A percentile compares a stretch with the other conserved stretches of the same genome.
Evolutionary conservation across 2,329 filamentous ascomycete genomes (phyloP).

Genomic region (Cladosporium sp.): DNA sequence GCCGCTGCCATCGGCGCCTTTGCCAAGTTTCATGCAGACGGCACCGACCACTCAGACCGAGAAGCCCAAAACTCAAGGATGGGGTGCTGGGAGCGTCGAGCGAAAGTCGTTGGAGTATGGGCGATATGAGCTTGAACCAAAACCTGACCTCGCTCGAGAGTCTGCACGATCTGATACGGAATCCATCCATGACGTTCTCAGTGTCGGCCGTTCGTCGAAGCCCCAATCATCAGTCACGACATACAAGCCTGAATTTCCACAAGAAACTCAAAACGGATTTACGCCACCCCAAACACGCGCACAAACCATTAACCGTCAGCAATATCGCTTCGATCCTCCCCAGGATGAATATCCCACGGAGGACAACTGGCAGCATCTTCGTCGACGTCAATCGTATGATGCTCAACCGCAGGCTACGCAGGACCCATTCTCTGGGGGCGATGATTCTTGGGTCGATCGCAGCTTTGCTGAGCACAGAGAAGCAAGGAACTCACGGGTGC

Average conservation of each 20-base stretch:
- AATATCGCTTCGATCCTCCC: neutral
- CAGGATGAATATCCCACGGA: neutral
- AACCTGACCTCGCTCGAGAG: neutral
- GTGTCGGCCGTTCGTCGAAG: neutral
- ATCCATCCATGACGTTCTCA: constrained; percentile 3
- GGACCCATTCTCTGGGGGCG: neutral
- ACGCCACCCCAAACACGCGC: neutral
- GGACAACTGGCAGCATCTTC: constrained; percentile 25
- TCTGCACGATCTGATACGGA: neutral
- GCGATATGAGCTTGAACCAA: neutral
- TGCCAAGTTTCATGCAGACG: constrained; percentile 8
- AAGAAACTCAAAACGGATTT: neutral
- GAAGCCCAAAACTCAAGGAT: neutral
- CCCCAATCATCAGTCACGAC: neutral
- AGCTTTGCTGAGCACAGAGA: constrained; percentile 16
- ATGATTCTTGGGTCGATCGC: constrained; percentile 19
- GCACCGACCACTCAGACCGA: neutral
- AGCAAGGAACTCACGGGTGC: neutral
- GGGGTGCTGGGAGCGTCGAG: constrained; percentile 1
- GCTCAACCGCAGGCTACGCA: neutral
- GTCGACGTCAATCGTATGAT: constrained; percentile 13
- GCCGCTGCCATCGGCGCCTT: neutral
- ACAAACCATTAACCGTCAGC: neutral
- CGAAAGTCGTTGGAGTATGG: constrained; percentile 6
- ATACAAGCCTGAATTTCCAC: constrained; percentile 2